phyloP scores from a whole-genome alignment of 768 basidiomycete species.

The Rhodotorula toruloides region DNA sequence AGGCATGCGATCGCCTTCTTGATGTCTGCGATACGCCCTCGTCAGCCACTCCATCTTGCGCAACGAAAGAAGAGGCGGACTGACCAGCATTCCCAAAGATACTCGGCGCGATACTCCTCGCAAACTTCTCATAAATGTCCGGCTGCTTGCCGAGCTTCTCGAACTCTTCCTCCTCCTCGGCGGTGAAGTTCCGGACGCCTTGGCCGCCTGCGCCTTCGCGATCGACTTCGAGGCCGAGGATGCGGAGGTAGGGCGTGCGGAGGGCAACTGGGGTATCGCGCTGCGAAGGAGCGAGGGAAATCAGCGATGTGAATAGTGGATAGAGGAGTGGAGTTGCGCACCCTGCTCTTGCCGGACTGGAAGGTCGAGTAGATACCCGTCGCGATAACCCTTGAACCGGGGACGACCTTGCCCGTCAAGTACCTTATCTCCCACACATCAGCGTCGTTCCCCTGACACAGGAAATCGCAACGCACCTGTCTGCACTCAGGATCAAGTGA shows the following conservation, averaged over 20 bases:
- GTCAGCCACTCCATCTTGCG: not conserved
- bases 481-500: slow-evolving; percentile 86
- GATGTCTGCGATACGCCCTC: slow-evolving; percentile 60
- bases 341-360: slow-evolving; percentile 70
- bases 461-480: slow-evolving; percentile 62
- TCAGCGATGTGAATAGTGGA: no score
- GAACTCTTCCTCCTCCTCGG: slow-evolving; percentile 97
- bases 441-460: no score
- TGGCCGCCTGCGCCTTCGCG: slow-evolving; percentile 69
- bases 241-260: slow-evolving; percentile 87
- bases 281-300: slow-evolving; percentile 22
- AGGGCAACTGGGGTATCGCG: slow-evolving; percentile 74
- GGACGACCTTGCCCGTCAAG: slow-evolving; percentile 85
- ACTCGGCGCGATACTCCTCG: slow-evolving; percentile 90
- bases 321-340: slow-evolving; percentile 46
- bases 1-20: slow-evolving; percentile 96
- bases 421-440: slow-evolving; percentile 50
- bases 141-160: slow-evolving; percentile 79
- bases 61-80: not conserved
- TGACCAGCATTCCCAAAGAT: slow-evolving; percentile 90
- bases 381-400: slow-evolving; percentile 88
- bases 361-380: slow-evolving; percentile 98
- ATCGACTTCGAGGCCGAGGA: slow-evolving; percentile 85
- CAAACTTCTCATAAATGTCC: slow-evolving; percentile 82
- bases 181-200: slow-evolving; percentile 59